Evolutionary conservation across 371 early-diverging fungal genomes (phyloP).

Genomic region (Phascolomyces articulosus): DNA sequence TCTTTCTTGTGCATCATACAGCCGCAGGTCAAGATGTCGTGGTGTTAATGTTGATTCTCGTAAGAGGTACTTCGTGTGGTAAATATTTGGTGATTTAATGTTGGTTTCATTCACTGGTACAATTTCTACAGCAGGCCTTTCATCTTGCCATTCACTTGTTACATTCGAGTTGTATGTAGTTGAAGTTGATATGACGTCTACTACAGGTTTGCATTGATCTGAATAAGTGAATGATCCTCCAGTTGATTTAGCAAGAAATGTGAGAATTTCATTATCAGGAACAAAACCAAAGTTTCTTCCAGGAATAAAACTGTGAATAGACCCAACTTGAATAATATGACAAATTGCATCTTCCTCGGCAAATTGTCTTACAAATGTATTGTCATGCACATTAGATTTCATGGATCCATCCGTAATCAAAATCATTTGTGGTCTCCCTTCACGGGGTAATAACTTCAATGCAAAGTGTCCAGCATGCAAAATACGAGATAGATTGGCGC

Average conservation of each 20-base stretch:
- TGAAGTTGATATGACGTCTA: not conserved
- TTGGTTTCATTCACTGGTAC: constrained; percentile 10
- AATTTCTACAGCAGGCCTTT: not conserved
- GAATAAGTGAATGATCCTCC: constrained; percentile 84
- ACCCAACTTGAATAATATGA: constrained; percentile 88
- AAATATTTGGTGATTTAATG: constrained; percentile 28
- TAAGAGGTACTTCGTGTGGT: constrained; percentile 35
- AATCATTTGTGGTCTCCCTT: constrained; percentile 74
- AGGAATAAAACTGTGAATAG: constrained; percentile 72
- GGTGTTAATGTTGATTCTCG: constrained; percentile 30
- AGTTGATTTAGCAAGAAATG: constrained; percentile 81
- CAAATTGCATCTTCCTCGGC: constrained; percentile 74
- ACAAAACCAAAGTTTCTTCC: constrained; percentile 87
- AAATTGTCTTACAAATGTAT: constrained; percentile 61
- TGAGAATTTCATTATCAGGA: constrained; percentile 85
- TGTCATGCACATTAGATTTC: constrained; percentile 63
- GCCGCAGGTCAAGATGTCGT: constrained; percentile 5
- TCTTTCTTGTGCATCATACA: constrained; percentile 12
- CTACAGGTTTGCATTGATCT: constrained; percentile 56
- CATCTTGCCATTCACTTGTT: not conserved
- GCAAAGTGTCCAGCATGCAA: constrained; percentile 77
- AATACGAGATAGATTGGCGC: constrained; percentile 64
- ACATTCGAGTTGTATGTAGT: not conserved
- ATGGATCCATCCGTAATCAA: constrained; percentile 90
- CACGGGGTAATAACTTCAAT: constrained; percentile 69